A percentile compares a stretch with the other conserved stretches of the same genome.
Conservation (phyloP, 2,329 filamentous ascomycete species). For the Aspergillus sp. region DNA sequence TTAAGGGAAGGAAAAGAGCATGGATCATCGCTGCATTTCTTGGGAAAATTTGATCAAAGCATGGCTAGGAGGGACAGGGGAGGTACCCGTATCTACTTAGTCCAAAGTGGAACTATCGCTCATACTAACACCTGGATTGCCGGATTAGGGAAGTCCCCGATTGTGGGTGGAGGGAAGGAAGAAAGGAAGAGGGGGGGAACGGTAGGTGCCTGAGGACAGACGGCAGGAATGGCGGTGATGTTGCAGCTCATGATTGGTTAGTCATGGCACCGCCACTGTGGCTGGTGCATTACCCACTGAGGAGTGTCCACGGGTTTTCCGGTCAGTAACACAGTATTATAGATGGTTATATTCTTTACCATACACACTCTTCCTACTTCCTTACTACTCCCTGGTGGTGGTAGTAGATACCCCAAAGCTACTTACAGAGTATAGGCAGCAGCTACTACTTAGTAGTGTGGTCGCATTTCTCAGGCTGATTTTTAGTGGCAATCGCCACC, state of each 20-base stretch:
- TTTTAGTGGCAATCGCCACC: too few relatives aligned
- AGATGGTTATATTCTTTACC: background rate
- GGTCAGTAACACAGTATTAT: background rate
- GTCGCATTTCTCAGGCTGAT: too few relatives aligned
- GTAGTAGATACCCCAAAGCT: too few relatives aligned
- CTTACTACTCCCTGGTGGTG: background rate
- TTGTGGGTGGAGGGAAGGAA: background rate
- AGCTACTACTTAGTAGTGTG: too few relatives aligned
- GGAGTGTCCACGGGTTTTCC: background rate
- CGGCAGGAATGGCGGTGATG: conserved; percentile 35
- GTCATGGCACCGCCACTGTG: conserved; percentile 34
- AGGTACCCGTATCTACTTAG: too few relatives aligned
- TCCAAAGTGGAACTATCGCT: too few relatives aligned
- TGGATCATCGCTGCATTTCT: background rate
- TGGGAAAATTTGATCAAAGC: too few relatives aligned
- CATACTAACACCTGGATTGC: too few relatives aligned
- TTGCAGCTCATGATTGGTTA: conserved; percentile 27
- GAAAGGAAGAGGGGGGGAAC: too few relatives aligned
- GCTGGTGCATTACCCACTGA: conserved; percentile 20
- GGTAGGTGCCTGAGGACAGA: background rate
- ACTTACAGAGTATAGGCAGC: too few relatives aligned
- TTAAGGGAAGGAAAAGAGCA: background rate
- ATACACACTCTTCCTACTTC: background rate
- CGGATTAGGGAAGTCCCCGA: background rate
- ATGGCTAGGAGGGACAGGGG: too few relatives aligned